Conservation (phyloP, 257 asterid genomes). For the Petunia secreta region DNA sequence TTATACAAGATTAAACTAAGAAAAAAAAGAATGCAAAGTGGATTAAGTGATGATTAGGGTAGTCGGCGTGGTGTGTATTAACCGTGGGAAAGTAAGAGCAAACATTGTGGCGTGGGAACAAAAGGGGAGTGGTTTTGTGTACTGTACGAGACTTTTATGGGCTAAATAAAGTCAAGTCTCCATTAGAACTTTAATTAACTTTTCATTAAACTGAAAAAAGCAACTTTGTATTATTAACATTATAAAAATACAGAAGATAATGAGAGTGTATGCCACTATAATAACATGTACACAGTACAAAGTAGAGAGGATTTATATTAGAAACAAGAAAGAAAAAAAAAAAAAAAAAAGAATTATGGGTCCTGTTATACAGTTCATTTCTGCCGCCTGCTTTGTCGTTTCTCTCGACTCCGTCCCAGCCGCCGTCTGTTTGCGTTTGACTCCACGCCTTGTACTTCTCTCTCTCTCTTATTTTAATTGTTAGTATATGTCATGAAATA, state of each 20-base stretch:
- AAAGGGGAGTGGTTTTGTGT: conserved; percentile 16
- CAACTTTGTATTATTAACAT: neutral
- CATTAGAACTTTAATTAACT: neutral
- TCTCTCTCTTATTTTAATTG: neutral
- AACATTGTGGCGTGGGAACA: conserved; percentile 26
- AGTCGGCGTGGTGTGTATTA: conserved; percentile 25
- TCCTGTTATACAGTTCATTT: conserved; percentile 20
- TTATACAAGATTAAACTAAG: neutral
- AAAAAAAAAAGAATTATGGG: neutral
- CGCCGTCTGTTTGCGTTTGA: conserved; percentile 39
- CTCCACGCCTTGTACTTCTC: conserved; percentile 23
- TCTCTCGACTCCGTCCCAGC: conserved; percentile 39
- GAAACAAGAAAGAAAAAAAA: neutral
- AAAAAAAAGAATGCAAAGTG: too few species aligned
- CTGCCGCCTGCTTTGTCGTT: conserved; percentile 51
- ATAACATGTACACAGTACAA: neutral
- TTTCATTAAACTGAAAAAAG: neutral
- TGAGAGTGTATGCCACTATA: neutral
- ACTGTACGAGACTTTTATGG: conserved; percentile 15
- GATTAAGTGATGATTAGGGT: conserved; percentile 15
- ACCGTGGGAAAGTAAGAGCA: conserved; percentile 7
- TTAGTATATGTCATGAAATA: neutral
- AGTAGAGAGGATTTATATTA: neutral
- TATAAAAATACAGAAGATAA: neutral
- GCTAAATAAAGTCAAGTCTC: conserved; percentile 8